Base-by-base conservation (phyloP, 202 grass and related monocot species). In the Saccharum hybrid region DNA sequence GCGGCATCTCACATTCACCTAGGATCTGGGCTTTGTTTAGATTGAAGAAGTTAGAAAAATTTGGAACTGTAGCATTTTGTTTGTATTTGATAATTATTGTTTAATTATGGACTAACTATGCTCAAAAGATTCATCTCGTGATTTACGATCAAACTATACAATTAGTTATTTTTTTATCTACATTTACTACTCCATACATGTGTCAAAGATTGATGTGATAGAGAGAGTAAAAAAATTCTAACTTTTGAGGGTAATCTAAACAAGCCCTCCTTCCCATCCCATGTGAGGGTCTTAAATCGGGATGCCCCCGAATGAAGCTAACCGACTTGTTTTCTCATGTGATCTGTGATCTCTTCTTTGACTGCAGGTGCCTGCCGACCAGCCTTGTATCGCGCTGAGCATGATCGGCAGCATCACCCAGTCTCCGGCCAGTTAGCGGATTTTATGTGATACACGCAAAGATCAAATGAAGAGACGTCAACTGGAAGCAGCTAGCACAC, bases 371-470 rank as follows among this genome's bases (percentile, higher is more conserved):
- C 92, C 92, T 34, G 87, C 84, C 43, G 92, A 94, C 82, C 84
- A 94, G 46, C 92, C 92, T 22, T 94, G 92, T 42, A 84, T 94
- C 60, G 85, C 92, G 42, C 77, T 94, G 30, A 89, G 74, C 67
- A 85, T 94, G 86, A 61, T 94, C 45, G 12, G 87, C 68, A 76
- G 86, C 78, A 94, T 91, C 36, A 91, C 92, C 43, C 77, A 88
- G 34, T 91, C 92, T 82, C 92, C 89, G 9, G 77, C 84, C 56
- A 73, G n/a, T 74, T 77, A 81, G 79, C 5, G 7, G 51, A 8
- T 31, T 45, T 18, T 30, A n/a, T 11, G 12, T 12, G 4, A 33
- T 78, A 26, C 63, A 26, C 63, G 23, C 8, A 78, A 45, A 78
- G 23, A 34, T 18, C 9, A 33, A 13, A 77, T 61, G 3, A 15